These are phyloP conservation scores for Escallonia rubra DNA, from an alignment of 129 eudicot genomes.

Conservation along the genomic window DNA sequence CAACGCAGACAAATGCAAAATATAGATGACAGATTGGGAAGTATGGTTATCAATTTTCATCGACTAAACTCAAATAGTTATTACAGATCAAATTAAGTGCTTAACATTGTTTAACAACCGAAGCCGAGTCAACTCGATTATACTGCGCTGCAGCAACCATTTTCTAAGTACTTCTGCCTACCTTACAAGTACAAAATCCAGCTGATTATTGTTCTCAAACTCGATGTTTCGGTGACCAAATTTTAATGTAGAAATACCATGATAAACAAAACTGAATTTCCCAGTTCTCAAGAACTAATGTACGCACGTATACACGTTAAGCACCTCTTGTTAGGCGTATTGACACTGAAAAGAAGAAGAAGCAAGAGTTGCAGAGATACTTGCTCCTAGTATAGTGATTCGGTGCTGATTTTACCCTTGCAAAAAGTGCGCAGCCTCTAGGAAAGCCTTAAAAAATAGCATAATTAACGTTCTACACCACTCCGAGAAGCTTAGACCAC, in stretches of 20 bases:
- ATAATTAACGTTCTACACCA: background rate
- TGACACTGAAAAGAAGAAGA: background rate
- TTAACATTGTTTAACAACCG: no score
- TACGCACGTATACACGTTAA: background rate
- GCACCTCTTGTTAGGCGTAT: background rate
- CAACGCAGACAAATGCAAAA: no score
- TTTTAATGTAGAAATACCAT: conserved; percentile 1
- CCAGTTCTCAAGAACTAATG: background rate
- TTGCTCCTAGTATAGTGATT: background rate
- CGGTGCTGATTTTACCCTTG: conserved; percentile 2
- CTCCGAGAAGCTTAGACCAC: conserved; percentile 34
- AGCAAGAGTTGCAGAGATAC: conserved; percentile 2
- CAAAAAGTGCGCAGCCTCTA: background rate
- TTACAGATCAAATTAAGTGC: no score
- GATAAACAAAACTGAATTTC: conserved; percentile 15
- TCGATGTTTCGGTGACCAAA: conserved; percentile 9
- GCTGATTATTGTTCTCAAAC: background rate
- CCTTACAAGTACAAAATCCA: no score
- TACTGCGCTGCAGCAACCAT: no score
- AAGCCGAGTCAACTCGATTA: no score
- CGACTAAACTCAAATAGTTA: no score
- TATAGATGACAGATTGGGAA: no score
- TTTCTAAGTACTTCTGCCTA: no score
- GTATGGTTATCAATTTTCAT: no score
- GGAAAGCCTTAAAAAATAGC: background rate